phyloP scores from a whole-genome alignment of 1,284 basidiomycete genomes.

The Golubevia pallescens region DNA sequence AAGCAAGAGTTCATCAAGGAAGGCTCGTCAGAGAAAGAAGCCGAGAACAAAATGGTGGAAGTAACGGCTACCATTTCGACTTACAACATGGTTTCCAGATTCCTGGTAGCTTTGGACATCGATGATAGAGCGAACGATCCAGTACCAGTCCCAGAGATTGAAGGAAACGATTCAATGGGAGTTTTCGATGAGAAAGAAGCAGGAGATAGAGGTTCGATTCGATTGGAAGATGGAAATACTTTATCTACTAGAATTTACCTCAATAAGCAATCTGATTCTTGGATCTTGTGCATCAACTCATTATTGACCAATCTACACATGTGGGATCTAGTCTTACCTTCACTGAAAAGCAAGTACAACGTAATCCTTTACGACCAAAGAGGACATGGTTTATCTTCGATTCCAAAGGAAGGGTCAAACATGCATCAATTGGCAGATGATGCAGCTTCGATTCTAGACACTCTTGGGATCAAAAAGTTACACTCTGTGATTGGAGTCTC shows the following conservation, averaged over 20 bases:
- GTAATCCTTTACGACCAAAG: constrained; percentile 66
- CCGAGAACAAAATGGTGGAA: constrained; percentile 64
- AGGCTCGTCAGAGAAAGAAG: constrained; percentile 35
- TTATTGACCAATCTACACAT: constrained; percentile 66
- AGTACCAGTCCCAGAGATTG: constrained; percentile 53
- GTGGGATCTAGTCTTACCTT: constrained; percentile 65
- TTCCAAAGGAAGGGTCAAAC: constrained; percentile 61
- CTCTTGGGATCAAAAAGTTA: constrained; percentile 51
- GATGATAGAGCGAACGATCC: constrained; percentile 60
- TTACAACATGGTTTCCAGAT: constrained; percentile 67
- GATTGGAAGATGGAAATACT: constrained; percentile 32
- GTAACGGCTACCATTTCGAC: constrained; percentile 65
- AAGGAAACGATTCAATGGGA: constrained; percentile 15
- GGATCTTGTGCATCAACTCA: constrained; percentile 66
- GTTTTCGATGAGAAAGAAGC: too few species aligned
- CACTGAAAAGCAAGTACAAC: constrained; percentile 64
- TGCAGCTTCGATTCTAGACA: constrained; percentile 61
- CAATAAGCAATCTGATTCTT: constrained; percentile 44
- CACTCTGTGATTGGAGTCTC: constrained; percentile 66
- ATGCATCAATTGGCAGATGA: constrained; percentile 65
- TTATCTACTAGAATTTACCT: constrained; percentile 43
- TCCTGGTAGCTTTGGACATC: constrained; percentile 66
- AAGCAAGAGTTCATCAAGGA: constrained; percentile 47
- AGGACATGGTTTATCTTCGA: constrained; percentile 63
- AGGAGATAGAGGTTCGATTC: constrained; percentile 31